Evolutionary conservation across 139 green algal genomes (phyloP).

Genomic region (Chlamydomonas urium): DNA sequence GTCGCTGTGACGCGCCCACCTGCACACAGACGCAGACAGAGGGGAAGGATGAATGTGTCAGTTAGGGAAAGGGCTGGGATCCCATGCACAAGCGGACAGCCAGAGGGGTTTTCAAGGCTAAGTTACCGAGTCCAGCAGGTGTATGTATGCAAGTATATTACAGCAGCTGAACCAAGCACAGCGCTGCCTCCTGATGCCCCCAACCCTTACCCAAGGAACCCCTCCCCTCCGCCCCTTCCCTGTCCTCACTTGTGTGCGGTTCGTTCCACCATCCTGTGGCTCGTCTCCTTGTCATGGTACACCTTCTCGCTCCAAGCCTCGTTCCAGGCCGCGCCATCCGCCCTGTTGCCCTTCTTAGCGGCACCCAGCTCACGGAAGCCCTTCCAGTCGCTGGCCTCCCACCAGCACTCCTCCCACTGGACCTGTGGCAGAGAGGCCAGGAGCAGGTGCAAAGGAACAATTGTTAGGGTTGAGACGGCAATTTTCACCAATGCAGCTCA

Average conservation of each 20-base stretch:
- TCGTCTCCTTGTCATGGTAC: conserved; percentile 40
- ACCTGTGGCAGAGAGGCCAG: too few relatives aligned
- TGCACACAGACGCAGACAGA: conserved; percentile 12
- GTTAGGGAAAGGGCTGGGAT: too few relatives aligned
- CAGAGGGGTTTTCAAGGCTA: too few relatives aligned
- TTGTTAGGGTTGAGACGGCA: too few relatives aligned
- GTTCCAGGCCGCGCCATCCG: conserved; percentile 60
- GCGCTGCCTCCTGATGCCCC: neutral
- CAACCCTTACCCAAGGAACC: neutral
- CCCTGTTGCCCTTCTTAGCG: conserved; percentile 60
- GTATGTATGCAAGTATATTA: too few relatives aligned
- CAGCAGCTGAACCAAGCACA: neutral
- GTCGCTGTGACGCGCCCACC: conserved; percentile 35
- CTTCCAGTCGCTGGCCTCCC: conserved; percentile 72
- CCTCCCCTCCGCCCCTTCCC: neutral
- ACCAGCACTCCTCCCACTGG: conserved; percentile 80
- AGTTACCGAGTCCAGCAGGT: too few relatives aligned
- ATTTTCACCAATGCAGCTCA: too few relatives aligned
- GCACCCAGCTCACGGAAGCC: conserved; percentile 79
- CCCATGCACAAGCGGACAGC: too few relatives aligned
- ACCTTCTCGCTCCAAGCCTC: conserved; percentile 78
- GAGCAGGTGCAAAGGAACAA: too few relatives aligned
- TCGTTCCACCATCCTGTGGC: conserved; percentile 65
- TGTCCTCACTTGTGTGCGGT: conserved; percentile 76
- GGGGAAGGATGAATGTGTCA: neutral